Conservation (phyloP, 179 eudicot genomes). For the Dionaea muscipula region DNA sequence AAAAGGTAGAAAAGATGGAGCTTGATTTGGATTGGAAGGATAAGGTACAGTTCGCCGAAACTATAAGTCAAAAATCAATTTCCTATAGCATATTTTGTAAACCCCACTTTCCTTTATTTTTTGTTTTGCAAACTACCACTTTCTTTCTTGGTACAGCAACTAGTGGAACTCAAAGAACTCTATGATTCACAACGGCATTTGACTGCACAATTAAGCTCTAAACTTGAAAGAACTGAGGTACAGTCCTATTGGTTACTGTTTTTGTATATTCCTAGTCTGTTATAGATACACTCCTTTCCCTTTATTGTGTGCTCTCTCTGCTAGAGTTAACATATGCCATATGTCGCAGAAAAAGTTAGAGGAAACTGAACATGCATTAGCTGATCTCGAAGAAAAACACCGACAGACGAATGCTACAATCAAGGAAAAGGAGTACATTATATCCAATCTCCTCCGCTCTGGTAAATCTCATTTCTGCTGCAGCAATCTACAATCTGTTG, state of each 20-base stretch:
- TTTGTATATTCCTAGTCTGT: not conserved
- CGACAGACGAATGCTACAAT: slow-evolving; percentile 85
- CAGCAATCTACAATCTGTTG: not conserved
- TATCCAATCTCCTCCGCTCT: slow-evolving; percentile 74
- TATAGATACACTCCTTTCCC: not conserved
- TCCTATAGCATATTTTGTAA: not conserved
- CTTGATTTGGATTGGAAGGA: slow-evolving; percentile 60
- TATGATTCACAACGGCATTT: slow-evolving; percentile 58
- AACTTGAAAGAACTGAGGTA: slow-evolving; percentile 83
- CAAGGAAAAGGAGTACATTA: slow-evolving; percentile 80
- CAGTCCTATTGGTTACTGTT: not conserved
- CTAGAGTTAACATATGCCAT: slow-evolving; percentile 2
- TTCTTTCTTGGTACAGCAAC: slow-evolving; percentile 37
- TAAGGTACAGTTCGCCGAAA: slow-evolving; percentile 33
- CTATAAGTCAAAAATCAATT: not conserved
- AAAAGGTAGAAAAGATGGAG: slow-evolving; percentile 73
- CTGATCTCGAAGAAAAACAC: slow-evolving; percentile 76
- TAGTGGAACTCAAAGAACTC: slow-evolving; percentile 65
- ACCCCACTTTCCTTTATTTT: not conserved
- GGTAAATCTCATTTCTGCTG: slow-evolving; percentile 30
- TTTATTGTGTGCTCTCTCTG: not conserved
- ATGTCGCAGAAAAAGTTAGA: slow-evolving; percentile 67
- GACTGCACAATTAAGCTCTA: slow-evolving; percentile 57
- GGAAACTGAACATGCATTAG: slow-evolving; percentile 68
- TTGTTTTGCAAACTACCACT: not conserved